Percentiles rank a stretch among this genome's conserved stretches.
Conservation (phyloP, 2,329 filamentous ascomycete species). For the Pseudogymnoascus sp. region DNA sequence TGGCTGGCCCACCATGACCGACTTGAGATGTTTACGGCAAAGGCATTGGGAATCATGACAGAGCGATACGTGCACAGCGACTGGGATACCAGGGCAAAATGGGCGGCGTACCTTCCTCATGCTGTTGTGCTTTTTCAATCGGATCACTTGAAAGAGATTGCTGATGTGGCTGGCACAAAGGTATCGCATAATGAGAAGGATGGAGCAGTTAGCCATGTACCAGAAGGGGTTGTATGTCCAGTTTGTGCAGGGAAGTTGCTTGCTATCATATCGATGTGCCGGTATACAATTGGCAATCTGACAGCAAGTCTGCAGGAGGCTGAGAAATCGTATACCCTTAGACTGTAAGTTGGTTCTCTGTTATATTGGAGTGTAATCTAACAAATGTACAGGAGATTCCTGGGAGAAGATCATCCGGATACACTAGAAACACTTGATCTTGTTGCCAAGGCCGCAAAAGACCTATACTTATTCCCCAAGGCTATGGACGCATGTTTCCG, state of each 20-base stretch:
- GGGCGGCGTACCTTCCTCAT: neutral
- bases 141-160: neutral
- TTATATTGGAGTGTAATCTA: neutral
- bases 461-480: neutral
- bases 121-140: neutral
- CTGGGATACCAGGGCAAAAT: neutral
- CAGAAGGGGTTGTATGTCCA: neutral
- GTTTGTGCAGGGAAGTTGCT: neutral
- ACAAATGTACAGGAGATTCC: neutral
- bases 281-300: neutral
- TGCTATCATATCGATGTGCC: neutral
- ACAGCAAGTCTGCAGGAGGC: neutral
- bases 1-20: slow-evolving; percentile 23
- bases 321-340: neutral
- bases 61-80: neutral
- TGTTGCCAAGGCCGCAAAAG: neutral
- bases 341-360: neutral
- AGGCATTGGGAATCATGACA: neutral
- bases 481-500: neutral
- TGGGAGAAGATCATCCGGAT: neutral
- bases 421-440: neutral
- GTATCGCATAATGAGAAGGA: neutral
- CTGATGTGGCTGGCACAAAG: neutral
- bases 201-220: neutral
- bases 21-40: neutral